These are phyloP conservation scores for Nepenthes mirabilis DNA, from an alignment of 148 eudicot species.

Conservation along the genomic window DNA sequence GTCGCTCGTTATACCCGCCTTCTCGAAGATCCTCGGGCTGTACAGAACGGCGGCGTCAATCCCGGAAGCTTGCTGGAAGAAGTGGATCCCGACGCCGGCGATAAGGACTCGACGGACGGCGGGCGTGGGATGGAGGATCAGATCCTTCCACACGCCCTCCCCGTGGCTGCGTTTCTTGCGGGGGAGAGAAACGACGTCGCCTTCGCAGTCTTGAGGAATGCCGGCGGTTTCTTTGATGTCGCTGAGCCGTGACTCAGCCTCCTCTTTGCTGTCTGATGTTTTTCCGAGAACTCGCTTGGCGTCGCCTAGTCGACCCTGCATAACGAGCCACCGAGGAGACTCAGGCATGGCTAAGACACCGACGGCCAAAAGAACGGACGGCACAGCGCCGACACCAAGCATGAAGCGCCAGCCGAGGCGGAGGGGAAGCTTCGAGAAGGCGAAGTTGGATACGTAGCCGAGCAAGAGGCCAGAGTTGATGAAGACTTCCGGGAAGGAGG, in stretches of 20 bases:
- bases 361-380: slow-evolving; percentile 42
- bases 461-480: slow-evolving; percentile 55
- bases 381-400: slow-evolving; percentile 70
- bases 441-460: slow-evolving; percentile 61
- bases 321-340: slow-evolving; percentile 76
- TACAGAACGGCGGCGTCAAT: slow-evolving; percentile 65
- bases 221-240: slow-evolving; percentile 70
- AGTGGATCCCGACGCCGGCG: slow-evolving; percentile 58
- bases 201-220: slow-evolving; percentile 25
- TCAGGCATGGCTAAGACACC: slow-evolving; percentile 77
- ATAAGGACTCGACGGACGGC: slow-evolving; percentile 42
- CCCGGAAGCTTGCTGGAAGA: slow-evolving; percentile 64
- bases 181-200: slow-evolving; percentile 33
- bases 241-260: slow-evolving; percentile 33
- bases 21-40: slow-evolving; percentile 46
- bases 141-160: slow-evolving; percentile 50
- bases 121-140: slow-evolving; percentile 34
- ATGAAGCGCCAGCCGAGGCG: slow-evolving; percentile 66
- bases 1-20: slow-evolving; percentile 47
- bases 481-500: slow-evolving; percentile 80
- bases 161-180: slow-evolving; percentile 18
- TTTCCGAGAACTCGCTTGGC: slow-evolving; percentile 41
- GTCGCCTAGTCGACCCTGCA: slow-evolving; percentile 69
- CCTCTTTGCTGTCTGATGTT: slow-evolving; percentile 49
- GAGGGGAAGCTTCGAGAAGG: slow-evolving; percentile 40